Conservation (phyloP, 495 filamentous ascomycete species). For the Lophiostoma macrostomum region DNA sequence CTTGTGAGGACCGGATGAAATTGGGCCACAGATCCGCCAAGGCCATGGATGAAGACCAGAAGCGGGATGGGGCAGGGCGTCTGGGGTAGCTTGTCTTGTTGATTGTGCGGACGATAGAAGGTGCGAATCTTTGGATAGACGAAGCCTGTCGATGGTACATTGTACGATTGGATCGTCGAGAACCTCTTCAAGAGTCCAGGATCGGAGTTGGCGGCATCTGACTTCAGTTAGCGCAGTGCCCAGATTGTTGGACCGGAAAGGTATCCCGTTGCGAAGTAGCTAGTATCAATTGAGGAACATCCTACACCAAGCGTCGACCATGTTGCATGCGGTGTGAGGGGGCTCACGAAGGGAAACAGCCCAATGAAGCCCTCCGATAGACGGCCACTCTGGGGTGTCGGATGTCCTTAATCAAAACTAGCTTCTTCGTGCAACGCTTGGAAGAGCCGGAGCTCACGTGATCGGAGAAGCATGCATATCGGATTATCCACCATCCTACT, state of each 20-base stretch:
- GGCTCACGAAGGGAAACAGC: too few relatives aligned
- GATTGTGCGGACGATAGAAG: conserved; percentile 78
- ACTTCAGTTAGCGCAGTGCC: background rate
- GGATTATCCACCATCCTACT: background rate
- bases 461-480: background rate
- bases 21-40: conserved; percentile 85
- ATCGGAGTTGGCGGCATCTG: conserved; percentile 50
- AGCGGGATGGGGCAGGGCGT: conserved; percentile 73
- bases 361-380: too few relatives aligned
- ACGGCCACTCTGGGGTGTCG: too few relatives aligned
- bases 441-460: too few relatives aligned
- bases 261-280: too few relatives aligned
- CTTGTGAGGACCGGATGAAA: conserved; percentile 80
- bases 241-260: background rate
- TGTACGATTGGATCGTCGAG: conserved; percentile 68
- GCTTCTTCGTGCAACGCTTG: too few relatives aligned
- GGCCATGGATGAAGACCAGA: conserved; percentile 85
- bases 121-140: conserved; percentile 77
- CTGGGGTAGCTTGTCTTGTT: conserved; percentile 71
- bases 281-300: too few relatives aligned
- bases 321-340: too few relatives aligned
- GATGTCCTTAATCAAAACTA: too few relatives aligned
- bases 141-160: conserved; percentile 42
- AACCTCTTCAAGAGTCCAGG: conserved; percentile 75
- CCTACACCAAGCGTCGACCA: too few relatives aligned